Percentiles rank a stretch among this genome's conserved stretches.
These are phyloP conservation scores for Myriosclerotinia curreyana DNA, from an alignment of 2,329 filamentous ascomycete genomes.

Conservation along the genomic window DNA sequence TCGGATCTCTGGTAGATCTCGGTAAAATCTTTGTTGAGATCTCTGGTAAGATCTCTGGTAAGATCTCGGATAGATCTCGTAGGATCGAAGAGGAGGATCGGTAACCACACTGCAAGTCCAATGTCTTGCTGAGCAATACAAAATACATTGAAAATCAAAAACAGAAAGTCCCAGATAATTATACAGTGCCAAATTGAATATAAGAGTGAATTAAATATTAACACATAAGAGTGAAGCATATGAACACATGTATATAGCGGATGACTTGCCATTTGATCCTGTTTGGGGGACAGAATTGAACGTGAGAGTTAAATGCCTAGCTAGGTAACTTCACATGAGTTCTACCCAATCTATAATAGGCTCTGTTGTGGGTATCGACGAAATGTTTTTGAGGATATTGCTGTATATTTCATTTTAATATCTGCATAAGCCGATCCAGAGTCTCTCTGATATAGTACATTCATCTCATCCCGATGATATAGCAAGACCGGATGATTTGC, in stretches of 20 bases:
- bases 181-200: neutral
- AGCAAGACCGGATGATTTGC: neutral
- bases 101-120: conserved; percentile 5
- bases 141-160: conserved; percentile 10
- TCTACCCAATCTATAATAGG: neutral
- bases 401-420: conserved; percentile 5
- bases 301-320: conserved; percentile 1
- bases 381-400: neutral
- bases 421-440: neutral
- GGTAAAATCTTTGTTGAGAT: too few relatives aligned
- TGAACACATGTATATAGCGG: neutral
- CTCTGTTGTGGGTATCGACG: neutral
- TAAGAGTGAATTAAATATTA: neutral
- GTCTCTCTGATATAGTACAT: conserved; percentile 19
- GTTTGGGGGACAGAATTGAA: neutral
- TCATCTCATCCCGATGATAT: conserved; percentile 3
- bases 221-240: neutral
- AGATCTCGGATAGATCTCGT: conserved; percentile 11
- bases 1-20: neutral
- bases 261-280: neutral
- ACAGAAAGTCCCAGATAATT: neutral
- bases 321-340: conserved; percentile 8
- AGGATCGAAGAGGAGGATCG: conserved; percentile 4
- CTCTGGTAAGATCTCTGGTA: neutral
- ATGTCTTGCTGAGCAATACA: conserved; percentile 11